Conservation (phyloP, 192 early-diverging fungal species). For the Phycomyces nitens region DNA sequence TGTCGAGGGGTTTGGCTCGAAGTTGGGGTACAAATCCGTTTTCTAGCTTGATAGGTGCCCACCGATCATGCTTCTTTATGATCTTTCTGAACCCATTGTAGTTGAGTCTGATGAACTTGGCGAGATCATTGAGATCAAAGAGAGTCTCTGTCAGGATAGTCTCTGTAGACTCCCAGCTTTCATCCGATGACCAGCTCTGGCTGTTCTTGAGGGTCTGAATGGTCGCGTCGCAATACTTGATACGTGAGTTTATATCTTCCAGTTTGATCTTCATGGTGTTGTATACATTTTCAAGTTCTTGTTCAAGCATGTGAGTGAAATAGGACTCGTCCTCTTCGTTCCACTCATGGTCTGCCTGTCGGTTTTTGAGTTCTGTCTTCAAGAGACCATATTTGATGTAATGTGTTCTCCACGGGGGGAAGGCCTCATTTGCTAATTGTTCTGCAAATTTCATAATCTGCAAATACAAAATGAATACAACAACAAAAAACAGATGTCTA, state of each 20-base stretch:
- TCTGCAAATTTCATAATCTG: conserved; percentile 17
- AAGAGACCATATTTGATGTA: conserved; percentile 19
- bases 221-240: conserved; percentile 58
- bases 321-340: conserved; percentile 14
- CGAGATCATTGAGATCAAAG: conserved; percentile 70
- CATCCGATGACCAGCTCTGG: conserved; percentile 45
- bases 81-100: conserved; percentile 83
- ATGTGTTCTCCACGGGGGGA: conserved; percentile 20
- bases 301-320: conserved; percentile 69
- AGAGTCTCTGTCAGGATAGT: conserved; percentile 60
- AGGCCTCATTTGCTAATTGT: conserved; percentile 1
- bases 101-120: conserved; percentile 72
- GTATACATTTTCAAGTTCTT: conserved; percentile 81
- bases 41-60: conserved; percentile 67
- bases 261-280: conserved; percentile 66
- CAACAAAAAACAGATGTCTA: neutral
- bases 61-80: conserved; percentile 96
- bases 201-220: conserved; percentile 41
- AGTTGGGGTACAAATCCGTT: conserved; percentile 50
- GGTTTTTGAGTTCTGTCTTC: conserved; percentile 16
- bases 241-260: conserved; percentile 65
- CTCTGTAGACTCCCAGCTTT: conserved; percentile 47
- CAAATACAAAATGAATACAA: neutral
- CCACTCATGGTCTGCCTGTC: conserved; percentile 19
- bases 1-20: conserved; percentile 29